Conservation (phyloP, 768 basidiomycete species). For the Termitomyces sp. region DNA sequence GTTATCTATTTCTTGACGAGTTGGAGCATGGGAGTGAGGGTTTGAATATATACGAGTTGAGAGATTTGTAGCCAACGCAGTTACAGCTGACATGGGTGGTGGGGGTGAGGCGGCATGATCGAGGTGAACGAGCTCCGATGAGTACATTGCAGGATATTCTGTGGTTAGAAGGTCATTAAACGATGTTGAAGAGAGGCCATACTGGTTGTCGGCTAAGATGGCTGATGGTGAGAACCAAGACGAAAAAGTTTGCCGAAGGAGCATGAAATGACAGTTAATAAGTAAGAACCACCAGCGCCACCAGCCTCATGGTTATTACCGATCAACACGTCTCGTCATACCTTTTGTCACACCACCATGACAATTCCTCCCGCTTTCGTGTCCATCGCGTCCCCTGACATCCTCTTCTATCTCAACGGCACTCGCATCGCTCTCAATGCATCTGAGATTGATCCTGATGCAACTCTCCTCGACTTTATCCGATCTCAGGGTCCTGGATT, state of each 20-base stretch:
- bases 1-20: conserved; percentile 6
- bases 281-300: no score
- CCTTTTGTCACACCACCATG: not conserved
- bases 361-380: not conserved
- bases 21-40: conserved; percentile 11
- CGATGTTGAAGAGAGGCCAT: conserved; percentile 6
- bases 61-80: conserved; percentile 4
- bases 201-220: not conserved
- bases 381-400: conserved; percentile 1
- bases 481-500: conserved; percentile 14
- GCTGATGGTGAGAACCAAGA: conserved; percentile 4
- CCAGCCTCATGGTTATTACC: not conserved
- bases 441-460: conserved; percentile 11
- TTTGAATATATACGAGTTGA: conserved; percentile 6
- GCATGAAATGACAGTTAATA: not conserved
- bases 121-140: conserved; percentile 10
- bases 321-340: not conserved
- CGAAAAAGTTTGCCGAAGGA: not conserved
- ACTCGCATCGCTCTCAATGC: conserved; percentile 11
- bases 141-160: conserved; percentile 10
- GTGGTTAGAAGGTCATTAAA: conserved; percentile 6
- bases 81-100: conserved; percentile 9
- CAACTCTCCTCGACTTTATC: conserved; percentile 13
- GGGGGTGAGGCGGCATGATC: conserved; percentile 14
- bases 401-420: conserved; percentile 16